These are phyloP conservation scores for Pleodorina starrii DNA, from an alignment of 139 green algal genomes.

Conservation along the genomic window DNA sequence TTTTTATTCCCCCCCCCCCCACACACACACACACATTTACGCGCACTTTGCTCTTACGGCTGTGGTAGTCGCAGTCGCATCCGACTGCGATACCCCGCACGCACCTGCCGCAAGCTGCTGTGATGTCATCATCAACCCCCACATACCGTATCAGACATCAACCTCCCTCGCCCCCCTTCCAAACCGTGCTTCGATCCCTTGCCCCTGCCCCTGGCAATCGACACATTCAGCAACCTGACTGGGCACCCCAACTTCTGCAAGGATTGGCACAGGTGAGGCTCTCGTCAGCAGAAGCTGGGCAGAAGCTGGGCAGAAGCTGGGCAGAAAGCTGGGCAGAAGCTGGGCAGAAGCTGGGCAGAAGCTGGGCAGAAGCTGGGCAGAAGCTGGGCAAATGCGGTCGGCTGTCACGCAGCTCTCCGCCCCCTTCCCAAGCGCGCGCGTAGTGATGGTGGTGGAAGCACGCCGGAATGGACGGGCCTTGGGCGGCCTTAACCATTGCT, in stretches of 20 bases:
- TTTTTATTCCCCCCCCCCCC: no score
- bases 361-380: background rate
- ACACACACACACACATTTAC: no score
- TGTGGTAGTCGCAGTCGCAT: no score
- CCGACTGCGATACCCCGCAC: no score
- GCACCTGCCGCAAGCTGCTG: background rate
- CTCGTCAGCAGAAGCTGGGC: no score
- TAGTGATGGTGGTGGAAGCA: background rate
- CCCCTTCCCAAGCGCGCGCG: background rate
- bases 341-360: background rate
- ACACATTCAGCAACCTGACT: slow-evolving; percentile 28
- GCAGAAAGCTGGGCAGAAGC: background rate
- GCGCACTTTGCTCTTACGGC: no score
- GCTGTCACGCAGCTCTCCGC: background rate
- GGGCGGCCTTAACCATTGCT: background rate
- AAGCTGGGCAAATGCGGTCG: background rate
- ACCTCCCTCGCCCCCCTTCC: background rate
- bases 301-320: background rate
- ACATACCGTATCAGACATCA: background rate
- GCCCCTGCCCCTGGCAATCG: background rate
- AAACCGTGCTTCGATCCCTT: background rate
- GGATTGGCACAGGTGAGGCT: slow-evolving; percentile 44
- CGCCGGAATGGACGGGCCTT: background rate
- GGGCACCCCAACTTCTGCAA: slow-evolving; percentile 54
- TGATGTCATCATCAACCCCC: background rate